Evolutionary conservation across 177 flowering plant genomes (phyloP), one percentile per base, ranked within the genome.

Genomic region (Telopea speciosissima): DNA sequence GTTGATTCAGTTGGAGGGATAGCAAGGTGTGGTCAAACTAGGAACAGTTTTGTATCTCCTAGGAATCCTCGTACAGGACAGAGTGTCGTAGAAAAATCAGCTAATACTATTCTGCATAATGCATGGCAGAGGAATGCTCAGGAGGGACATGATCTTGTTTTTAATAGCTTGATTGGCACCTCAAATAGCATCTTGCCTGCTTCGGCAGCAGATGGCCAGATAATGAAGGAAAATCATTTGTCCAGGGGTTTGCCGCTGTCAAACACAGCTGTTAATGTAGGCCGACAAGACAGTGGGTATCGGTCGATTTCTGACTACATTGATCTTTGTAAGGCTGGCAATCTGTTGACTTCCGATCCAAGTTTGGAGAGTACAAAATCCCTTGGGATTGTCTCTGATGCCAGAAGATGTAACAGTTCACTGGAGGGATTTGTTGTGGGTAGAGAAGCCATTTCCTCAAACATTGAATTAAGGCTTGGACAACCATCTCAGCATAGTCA

Each of bases 381-480:
- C 58, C 68, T 56, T 73, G 68, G 61, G 44, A 65, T 63, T 62
- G 74, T 58, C 65, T 79, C 73, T 69, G 70, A 70, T 74, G 68
- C 33, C 33, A 75, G 49, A 62, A 66, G 64, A 73, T 42, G 52
- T 52, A 62, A 70, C 45, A 73, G 66, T 69, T 68, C 73, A 44
- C 67, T 70, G 70, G 78, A 81, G 52, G 74, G 44, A 49, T 72
- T 64, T 49, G 31, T 65, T 70, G 62, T 75, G 65, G 77, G 76
- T 24, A 68, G 68, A 65, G 82, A 68, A 78, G 77, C 72, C 45
- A 67, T 78, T 75, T 63, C 85, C 17, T 89, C 93, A 11, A 84
- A 79, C 66, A 76, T 85, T 73, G 93, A 89, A 76, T 74, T 89
- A 81, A 87, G 80, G 73, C 93, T 89, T 81, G 90, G 93, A 61